Base-by-base conservation (phyloP, 2,329 filamentous ascomycete species). In the Pseudogymnoascus destructans region DNA sequence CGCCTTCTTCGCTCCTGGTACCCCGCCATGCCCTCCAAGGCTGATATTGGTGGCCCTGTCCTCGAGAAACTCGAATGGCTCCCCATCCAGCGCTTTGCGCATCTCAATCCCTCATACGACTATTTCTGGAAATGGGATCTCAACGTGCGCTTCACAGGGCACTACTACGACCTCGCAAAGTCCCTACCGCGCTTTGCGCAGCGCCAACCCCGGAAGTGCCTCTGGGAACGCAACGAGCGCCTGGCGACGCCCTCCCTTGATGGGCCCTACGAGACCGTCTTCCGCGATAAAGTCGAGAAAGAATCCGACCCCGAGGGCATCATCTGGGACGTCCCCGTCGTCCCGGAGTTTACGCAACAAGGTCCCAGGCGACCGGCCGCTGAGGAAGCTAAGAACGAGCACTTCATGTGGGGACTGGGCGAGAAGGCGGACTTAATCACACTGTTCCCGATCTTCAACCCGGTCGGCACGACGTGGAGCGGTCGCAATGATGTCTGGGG, bases 121-220 rank as follows among this genome's bases (percentile, higher is more conserved):
- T 89, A 80, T 65, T 77, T 59, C 54, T 66, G 63, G 64, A 63
- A 66, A 17, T 93, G 88, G 87, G 89, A 93, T 68, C 87, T 89
- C 72, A 87, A 93, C 67, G 83, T 85, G 30, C 79, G 89, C 54
- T 86, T 86, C 66, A 89, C 84, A 0, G 88, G 88, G 7, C 87
- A 93, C 62, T 84, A 90, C 72, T 91, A 92, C 70, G 85, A 92
- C 64, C 80, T 92, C 63, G 79, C 89, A 42, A 79, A 85, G 64
- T 83, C 83, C 61, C 71, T 89, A 6, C 71, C 73, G 19, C 70
- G 76, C 1, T 89, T 87, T 72, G 79, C 80, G 23, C 79, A 77
- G 69, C 77, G 77, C 61, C 85, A 89, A 69, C 86, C 86, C 7
- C 80, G 86, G 59, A 84, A 84, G 65, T 84, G 84, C 3, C 71